These are phyloP conservation scores for Fusarium sp. DNA, from an alignment of 2,329 filamentous ascomycete genomes.

Conservation along the genomic window DNA sequence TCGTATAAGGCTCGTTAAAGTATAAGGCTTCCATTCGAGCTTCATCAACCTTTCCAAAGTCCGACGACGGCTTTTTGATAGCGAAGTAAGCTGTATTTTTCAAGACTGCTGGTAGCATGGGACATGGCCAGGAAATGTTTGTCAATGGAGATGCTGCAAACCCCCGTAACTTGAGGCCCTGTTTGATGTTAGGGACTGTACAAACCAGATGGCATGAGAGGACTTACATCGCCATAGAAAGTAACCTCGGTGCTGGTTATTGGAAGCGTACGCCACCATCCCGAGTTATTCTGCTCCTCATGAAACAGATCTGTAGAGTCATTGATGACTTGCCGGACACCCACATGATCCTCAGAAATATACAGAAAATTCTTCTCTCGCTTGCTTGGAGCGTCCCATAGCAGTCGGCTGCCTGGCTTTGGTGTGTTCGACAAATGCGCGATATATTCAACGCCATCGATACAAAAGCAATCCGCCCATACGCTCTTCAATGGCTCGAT, in stretches of 20 bases:
- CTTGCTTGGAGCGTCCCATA: not conserved
- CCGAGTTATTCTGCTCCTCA: not conserved
- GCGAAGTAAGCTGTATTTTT: conserved; percentile 11
- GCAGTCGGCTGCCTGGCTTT: not conserved
- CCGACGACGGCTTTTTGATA: not conserved
- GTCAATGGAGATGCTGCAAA: conserved; percentile 4
- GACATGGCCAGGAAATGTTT: conserved; percentile 21
- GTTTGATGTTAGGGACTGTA: not conserved
- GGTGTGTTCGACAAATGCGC: conserved; percentile 23
- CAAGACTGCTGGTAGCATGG: conserved; percentile 7
- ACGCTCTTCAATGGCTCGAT: conserved; percentile 19
- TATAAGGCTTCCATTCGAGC: conserved; percentile 23
- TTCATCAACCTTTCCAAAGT: not conserved
- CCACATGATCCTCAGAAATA: conserved; percentile 33
- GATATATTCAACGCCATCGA: conserved; percentile 33
- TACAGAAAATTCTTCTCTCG: conserved; percentile 4
- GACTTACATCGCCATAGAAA: conserved; percentile 28
- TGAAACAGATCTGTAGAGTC: not conserved
- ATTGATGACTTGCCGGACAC: conserved; percentile 23
- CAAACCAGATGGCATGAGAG: accelerated
- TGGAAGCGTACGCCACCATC: conserved; percentile 34
- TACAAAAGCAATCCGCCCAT: conserved; percentile 25
- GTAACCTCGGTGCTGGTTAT: not conserved
- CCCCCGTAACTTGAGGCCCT: conserved; percentile 33
- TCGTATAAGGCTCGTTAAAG: conserved; percentile 17